Percentiles rank a stretch among this genome's conserved stretches.
Evolutionary conservation across 106 monocot species (phyloP).

Genomic region (Allium cepa): DNA sequence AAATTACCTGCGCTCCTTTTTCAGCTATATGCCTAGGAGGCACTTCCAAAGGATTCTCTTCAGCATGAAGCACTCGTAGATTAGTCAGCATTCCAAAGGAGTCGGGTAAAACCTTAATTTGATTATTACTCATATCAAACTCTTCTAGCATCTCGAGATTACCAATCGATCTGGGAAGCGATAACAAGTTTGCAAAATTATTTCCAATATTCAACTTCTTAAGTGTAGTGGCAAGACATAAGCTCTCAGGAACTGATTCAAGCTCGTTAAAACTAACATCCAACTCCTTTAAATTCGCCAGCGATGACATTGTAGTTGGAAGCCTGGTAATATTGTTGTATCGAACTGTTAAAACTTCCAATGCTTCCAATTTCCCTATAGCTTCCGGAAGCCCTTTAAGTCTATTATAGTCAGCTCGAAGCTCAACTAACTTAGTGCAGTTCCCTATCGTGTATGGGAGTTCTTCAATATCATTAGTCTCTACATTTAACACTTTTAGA

Average conservation of each 20-base stretch:
- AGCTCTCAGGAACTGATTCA: slow-evolving; percentile 43
- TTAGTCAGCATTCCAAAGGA: slow-evolving; percentile 33
- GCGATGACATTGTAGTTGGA: slow-evolving; percentile 46
- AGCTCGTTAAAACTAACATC: slow-evolving; percentile 56
- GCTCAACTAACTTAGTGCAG: slow-evolving; percentile 33
- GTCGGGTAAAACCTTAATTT: slow-evolving; percentile 47
- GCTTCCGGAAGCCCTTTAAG: slow-evolving; percentile 44
- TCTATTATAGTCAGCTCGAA: slow-evolving; percentile 39
- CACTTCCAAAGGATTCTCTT: slow-evolving; percentile 45
- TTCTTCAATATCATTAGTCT: slow-evolving; percentile 43
- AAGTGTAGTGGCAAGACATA: slow-evolving; percentile 39
- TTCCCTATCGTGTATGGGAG: slow-evolving; percentile 38
- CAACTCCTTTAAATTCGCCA: slow-evolving; percentile 34
- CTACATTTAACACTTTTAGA: slow-evolving; percentile 35
- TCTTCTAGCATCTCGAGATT: slow-evolving; percentile 50
- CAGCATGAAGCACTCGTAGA: slow-evolving; percentile 32
- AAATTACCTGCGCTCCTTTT: slow-evolving; percentile 37
- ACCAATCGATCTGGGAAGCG: slow-evolving; percentile 38
- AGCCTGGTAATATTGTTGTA: slow-evolving; percentile 40
- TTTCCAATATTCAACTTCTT: slow-evolving; percentile 45
- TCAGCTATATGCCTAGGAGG: slow-evolving; percentile 36
- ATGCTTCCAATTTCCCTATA: slow-evolving; percentile 32
- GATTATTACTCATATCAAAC: slow-evolving; percentile 53
- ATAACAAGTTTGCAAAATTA: slow-evolving; percentile 45
- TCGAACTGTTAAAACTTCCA: slow-evolving; percentile 32